A percentile compares a stretch with the other conserved stretches of the same genome.
These are phyloP conservation scores for Tripterygium wilfordii DNA, from an alignment of 177 flowering plant species.

Conservation along the genomic window DNA sequence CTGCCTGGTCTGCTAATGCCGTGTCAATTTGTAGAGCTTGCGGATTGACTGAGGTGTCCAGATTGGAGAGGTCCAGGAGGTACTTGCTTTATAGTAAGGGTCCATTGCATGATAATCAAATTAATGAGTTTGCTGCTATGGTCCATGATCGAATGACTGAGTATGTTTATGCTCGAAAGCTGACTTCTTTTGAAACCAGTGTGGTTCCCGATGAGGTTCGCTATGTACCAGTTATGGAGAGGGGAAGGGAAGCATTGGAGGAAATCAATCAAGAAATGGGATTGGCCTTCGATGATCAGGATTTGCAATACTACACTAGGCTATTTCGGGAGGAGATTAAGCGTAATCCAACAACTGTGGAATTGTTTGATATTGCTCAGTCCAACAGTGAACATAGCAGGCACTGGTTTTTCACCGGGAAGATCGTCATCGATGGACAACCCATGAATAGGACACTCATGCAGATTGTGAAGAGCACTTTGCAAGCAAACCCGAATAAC, in stretches of 20 bases:
- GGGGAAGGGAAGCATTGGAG: constrained; percentile 70
- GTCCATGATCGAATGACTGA: constrained; percentile 95
- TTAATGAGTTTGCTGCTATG: constrained; percentile 64
- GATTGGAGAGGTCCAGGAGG: constrained; percentile 84
- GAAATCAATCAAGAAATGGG: constrained; percentile 88
- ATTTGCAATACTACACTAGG: constrained; percentile 66
- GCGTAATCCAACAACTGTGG: constrained; percentile 82
- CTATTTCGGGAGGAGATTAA: constrained; percentile 83
- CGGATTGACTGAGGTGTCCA: constrained; percentile 62
- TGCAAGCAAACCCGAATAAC: constrained; percentile 83
- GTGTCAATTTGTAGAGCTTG: constrained; percentile 82
- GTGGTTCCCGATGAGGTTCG: constrained; percentile 63
- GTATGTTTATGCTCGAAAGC: constrained; percentile 59
- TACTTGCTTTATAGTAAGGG: constrained; percentile 49
- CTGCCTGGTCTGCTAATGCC: constrained; percentile 96
- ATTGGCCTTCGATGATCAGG: constrained; percentile 92
- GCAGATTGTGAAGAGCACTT: constrained; percentile 88
- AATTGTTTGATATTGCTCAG: constrained; percentile 93
- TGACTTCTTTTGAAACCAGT: constrained; percentile 58
- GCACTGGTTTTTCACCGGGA: constrained; percentile 93
- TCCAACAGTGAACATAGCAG: constrained; percentile 95
- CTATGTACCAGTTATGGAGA: constrained; percentile 73
- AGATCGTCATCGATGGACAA: constrained; percentile 73
- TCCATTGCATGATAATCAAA: constrained; percentile 33
- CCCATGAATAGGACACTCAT: constrained; percentile 59